phyloP scores from a whole-genome alignment of 2,329 filamentous ascomycete genomes.

The Pseudonectria foliicola region DNA sequence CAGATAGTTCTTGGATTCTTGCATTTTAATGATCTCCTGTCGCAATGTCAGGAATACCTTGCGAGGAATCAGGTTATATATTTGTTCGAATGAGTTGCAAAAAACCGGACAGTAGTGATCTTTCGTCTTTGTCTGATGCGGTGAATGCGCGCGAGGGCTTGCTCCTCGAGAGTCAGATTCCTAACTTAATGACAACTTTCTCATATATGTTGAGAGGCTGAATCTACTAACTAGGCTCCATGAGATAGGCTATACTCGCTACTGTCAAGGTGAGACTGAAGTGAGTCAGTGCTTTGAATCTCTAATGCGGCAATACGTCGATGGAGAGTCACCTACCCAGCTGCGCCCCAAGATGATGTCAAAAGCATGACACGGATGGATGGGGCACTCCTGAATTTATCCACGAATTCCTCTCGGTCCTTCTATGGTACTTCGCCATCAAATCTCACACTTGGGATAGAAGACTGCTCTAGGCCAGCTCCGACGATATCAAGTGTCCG shows the following conservation, averaged over 20 bases:
- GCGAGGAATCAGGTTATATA: neutral
- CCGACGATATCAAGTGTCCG: constrained; percentile 40
- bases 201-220: too few relatives aligned
- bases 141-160: constrained; percentile 13
- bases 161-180: constrained; percentile 38
- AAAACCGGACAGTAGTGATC: constrained; percentile 1
- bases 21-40: too few relatives aligned
- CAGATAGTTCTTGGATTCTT: too few relatives aligned
- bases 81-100: constrained; percentile 1
- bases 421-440: constrained; percentile 39
- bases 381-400: constrained; percentile 32
- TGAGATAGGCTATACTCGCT: constrained; percentile 39
- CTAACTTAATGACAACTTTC: too few relatives aligned
- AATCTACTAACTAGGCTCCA: constrained; percentile 42
- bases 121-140: constrained; percentile 3
- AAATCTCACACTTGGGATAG: constrained; percentile 33
- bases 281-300: neutral
- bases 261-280: constrained; percentile 39
- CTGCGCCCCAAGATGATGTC: constrained; percentile 44
- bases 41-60: neutral
- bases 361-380: constrained; percentile 37
- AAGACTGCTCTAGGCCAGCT: constrained; percentile 26
- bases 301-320: neutral
- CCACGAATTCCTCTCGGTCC: constrained; percentile 33
- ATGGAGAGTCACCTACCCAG: constrained; percentile 32